Evolutionary conservation across 306 rosid genomes (phyloP).

Genomic region (Quercus robur): DNA sequence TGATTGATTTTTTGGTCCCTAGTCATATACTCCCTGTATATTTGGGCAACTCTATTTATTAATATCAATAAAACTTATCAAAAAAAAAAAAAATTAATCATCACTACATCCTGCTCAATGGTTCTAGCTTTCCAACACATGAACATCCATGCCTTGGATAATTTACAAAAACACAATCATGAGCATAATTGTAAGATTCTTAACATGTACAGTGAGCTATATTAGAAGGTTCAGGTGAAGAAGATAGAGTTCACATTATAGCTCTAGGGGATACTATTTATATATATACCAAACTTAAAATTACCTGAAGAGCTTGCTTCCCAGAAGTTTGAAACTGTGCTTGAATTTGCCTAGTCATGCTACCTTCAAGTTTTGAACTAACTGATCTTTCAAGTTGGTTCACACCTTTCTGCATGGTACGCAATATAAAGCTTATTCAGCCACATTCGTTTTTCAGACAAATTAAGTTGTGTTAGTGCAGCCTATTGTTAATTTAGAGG

Average conservation of each 20-base stretch:
- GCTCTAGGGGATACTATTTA: not conserved
- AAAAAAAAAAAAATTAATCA: not conserved
- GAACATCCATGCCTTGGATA: not conserved
- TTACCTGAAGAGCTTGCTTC: constrained; percentile 72
- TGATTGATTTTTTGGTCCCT: no score
- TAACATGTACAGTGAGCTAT: not conserved
- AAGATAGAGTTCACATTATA: not conserved
- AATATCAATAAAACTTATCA: no score
- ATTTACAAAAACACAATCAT: not conserved
- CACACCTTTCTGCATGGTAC: constrained; percentile 62
- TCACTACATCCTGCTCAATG: not conserved
- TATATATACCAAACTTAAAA: constrained; percentile 8
- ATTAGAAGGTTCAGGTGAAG: not conserved
- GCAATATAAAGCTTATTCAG: constrained; percentile 18
- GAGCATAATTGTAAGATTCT: not conserved
- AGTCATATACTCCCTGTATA: no score
- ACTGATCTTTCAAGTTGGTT: constrained; percentile 64
- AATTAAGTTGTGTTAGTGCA: constrained; percentile 2
- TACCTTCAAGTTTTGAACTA: constrained; percentile 59
- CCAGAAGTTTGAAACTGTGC: constrained; percentile 73
- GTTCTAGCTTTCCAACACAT: not conserved
- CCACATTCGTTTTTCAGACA: not conserved
- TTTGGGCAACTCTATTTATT: no score
- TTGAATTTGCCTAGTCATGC: constrained; percentile 64
- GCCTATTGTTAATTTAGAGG: not conserved